Conservation (phyloP, 2,329 filamentous ascomycete species). For the Talaromyces sp. region DNA sequence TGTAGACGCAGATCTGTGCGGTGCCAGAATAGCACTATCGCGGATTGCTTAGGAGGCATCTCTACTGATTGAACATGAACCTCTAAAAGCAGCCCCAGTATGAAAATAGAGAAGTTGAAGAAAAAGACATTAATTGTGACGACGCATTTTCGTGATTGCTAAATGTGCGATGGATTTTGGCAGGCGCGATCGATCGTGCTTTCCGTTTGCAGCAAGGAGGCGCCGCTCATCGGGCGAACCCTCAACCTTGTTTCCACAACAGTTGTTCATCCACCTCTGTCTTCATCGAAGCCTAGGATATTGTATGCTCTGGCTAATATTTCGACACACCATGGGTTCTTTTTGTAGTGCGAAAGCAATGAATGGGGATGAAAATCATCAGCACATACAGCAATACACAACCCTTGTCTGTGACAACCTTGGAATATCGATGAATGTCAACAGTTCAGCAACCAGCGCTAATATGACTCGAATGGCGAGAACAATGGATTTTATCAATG, state of each 20-base stretch:
- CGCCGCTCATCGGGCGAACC: not conserved
- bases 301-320: not conserved
- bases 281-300: not conserved
- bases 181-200: not conserved
- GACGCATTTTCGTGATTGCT: not conserved
- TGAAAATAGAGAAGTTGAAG: no score
- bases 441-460: no score
- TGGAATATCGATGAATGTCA: no score
- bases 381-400: no score
- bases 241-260: not conserved
- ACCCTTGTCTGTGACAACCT: no score
- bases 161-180: not conserved
- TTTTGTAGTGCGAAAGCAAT: no score
- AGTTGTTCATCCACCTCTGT: not conserved
- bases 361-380: no score
- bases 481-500: no score
- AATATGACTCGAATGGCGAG: no score
- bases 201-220: constrained; percentile 5
- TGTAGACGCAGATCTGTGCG: constrained; percentile 74
- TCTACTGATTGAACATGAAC: not conserved
- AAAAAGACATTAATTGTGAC: not conserved
- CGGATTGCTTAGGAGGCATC: constrained; percentile 5
- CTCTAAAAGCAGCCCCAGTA: not conserved
- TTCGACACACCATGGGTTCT: no score
- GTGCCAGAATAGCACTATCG: constrained; percentile 71